phyloP scores from a whole-genome alignment of 495 filamentous ascomycete species.

The Talaromyces proteolyticus region DNA sequence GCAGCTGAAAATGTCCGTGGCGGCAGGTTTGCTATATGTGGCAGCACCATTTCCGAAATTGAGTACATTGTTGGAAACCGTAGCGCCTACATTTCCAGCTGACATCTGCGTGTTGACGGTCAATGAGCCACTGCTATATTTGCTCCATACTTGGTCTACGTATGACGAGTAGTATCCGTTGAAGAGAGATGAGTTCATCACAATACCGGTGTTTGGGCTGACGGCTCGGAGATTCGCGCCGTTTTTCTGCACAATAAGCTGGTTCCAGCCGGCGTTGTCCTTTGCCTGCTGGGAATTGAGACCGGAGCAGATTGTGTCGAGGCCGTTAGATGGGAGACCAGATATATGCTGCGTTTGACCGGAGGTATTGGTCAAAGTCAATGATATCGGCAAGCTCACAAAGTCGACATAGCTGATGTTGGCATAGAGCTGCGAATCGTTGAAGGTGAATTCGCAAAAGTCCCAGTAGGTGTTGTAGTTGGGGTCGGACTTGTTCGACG shows the following conservation, averaged over 20 bases:
- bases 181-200: slow-evolving; percentile 52
- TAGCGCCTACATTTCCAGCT: slow-evolving; percentile 44
- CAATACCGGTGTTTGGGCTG: slow-evolving; percentile 59
- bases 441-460: slow-evolving; percentile 73
- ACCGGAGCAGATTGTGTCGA: slow-evolving; percentile 46
- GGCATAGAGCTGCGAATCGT: slow-evolving; percentile 58
- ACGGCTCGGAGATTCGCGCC: slow-evolving; percentile 55
- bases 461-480: slow-evolving; percentile 61
- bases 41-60: slow-evolving; percentile 40
- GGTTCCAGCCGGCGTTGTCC: slow-evolving; percentile 58
- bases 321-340: slow-evolving; percentile 52
- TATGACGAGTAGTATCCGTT: slow-evolving; percentile 56
- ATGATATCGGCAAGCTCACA: slow-evolving; percentile 57
- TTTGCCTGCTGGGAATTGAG: slow-evolving; percentile 44
- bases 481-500: slow-evolving; percentile 58
- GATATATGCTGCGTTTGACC: slow-evolving; percentile 48
- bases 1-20: slow-evolving; percentile 65
- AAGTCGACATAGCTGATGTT: slow-evolving; percentile 78
- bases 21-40: slow-evolving; percentile 50
- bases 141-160: slow-evolving; percentile 57
- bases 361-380: slow-evolving; percentile 49
- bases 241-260: slow-evolving; percentile 49
- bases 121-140: slow-evolving; percentile 45
- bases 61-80: slow-evolving; percentile 42
- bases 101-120: slow-evolving; percentile 59